Evolutionary conservation across 2,329 filamentous ascomycete species (phyloP).

Genomic region (Fonsecaea erecta): DNA sequence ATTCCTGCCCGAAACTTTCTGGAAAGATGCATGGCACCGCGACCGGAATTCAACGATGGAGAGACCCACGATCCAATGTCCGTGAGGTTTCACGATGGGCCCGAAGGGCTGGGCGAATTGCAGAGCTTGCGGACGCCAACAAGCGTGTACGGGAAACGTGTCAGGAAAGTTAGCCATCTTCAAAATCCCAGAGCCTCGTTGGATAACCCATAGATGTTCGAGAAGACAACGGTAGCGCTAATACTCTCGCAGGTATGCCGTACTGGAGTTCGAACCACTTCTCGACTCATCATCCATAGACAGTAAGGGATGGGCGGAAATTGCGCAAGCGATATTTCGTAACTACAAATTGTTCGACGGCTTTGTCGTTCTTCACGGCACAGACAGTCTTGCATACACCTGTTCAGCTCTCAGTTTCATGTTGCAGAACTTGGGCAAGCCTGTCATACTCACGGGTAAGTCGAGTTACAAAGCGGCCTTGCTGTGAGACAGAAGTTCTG

Average conservation of each 20-base stretch:
- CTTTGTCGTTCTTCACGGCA: conserved; percentile 89
- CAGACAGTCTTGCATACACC: conserved; percentile 86
- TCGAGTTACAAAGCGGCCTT: neutral
- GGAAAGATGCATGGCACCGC: conserved; percentile 77
- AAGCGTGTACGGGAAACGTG: conserved; percentile 77
- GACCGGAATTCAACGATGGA: conserved; percentile 83
- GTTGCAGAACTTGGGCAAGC: conserved; percentile 87
- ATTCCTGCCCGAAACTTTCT: conserved; percentile 81
- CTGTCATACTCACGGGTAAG: conserved; percentile 75
- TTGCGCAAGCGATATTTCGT: conserved; percentile 75
- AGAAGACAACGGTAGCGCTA: neutral
- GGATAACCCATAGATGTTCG: neutral
- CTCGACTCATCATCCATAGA: conserved; percentile 91
- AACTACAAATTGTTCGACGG: conserved; percentile 91
- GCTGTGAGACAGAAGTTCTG: neutral
- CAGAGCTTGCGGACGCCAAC: conserved; percentile 77
- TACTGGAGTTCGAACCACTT: conserved; percentile 81
- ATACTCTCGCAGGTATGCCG: conserved; percentile 61
- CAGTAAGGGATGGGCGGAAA: conserved; percentile 81
- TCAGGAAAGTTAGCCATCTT: conserved; percentile 55
- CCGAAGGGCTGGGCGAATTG: conserved; percentile 52
- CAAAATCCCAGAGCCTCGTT: neutral
- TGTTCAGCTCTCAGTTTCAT: conserved; percentile 91
- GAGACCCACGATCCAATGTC: conserved; percentile 62
- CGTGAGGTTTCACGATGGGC: conserved; percentile 58